phyloP scores from a whole-genome alignment of 2,329 filamentous ascomycete species.

The Arthrobotrys conoides region DNA sequence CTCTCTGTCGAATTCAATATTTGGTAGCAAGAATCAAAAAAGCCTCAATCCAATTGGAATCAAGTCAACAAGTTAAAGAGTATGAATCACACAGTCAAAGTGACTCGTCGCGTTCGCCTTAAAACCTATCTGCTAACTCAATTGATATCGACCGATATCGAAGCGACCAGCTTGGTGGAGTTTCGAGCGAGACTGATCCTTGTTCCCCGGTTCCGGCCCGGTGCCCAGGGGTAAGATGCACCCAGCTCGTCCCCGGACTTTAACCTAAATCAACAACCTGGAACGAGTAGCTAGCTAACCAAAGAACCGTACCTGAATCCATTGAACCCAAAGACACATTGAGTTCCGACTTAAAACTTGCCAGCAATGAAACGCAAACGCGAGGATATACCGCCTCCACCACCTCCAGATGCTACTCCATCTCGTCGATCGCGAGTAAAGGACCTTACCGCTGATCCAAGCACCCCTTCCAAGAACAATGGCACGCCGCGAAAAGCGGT shows the following conservation, averaged over 20 bases:
- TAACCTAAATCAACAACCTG: slow-evolving; percentile 28
- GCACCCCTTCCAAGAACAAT: slow-evolving; percentile 51
- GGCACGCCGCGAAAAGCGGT: slow-evolving; percentile 52
- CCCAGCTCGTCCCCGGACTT: slow-evolving; percentile 15
- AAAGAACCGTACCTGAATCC: slow-evolving; percentile 1
- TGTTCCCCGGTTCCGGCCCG: slow-evolving; percentile 52
- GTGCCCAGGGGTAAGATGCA: slow-evolving; percentile 20
- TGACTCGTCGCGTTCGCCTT: slow-evolving; percentile 23
- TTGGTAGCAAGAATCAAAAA: neutral
- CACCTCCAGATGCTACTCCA: slow-evolving; percentile 45
- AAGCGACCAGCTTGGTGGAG: slow-evolving; percentile 29
- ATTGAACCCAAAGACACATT: neutral
- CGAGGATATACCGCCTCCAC: slow-evolving; percentile 43
- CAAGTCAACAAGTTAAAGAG: neutral
- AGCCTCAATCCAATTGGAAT: slow-evolving; percentile 24
- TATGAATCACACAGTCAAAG: slow-evolving; percentile 25
- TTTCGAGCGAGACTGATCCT: slow-evolving; percentile 19
- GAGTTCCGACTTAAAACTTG: neutral
- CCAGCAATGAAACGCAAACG: slow-evolving; percentile 57
- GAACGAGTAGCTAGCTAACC: neutral
- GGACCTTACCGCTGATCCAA: slow-evolving; percentile 29
- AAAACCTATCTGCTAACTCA: slow-evolving; percentile 3
- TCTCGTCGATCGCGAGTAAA: slow-evolving; percentile 47
- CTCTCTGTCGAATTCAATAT: neutral
- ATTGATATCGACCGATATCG: slow-evolving; percentile 42